Evolutionary conservation across 495 filamentous ascomycete genomes (phyloP).

Genomic region (Hyaloscypha variabilis): DNA sequence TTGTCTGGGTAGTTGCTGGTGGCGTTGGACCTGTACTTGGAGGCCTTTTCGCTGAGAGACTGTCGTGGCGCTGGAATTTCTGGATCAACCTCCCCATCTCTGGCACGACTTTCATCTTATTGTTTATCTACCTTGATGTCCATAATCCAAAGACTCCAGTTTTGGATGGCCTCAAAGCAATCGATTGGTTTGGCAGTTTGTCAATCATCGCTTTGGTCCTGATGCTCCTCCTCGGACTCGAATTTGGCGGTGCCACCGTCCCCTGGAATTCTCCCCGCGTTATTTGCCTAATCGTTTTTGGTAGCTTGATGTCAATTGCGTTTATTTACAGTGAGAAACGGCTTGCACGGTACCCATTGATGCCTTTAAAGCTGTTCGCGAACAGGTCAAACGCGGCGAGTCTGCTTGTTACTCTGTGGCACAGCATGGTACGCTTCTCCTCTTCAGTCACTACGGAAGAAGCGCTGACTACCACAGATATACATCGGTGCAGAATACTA

Average conservation of each 20-base stretch:
- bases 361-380: constrained; percentile 65
- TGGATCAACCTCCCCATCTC: constrained; percentile 56
- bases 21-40: constrained; percentile 71
- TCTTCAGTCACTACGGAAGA: background rate
- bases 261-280: constrained; percentile 63
- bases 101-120: constrained; percentile 54
- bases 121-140: constrained; percentile 61
- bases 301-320: constrained; percentile 53
- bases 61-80: constrained; percentile 43
- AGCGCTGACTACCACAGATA: background rate
- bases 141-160: constrained; percentile 60
- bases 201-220: constrained; percentile 65
- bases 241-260: constrained; percentile 67
- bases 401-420: constrained; percentile 55
- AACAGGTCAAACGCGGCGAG: constrained; percentile 58
- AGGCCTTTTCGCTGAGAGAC: constrained; percentile 63
- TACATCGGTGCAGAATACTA: constrained; percentile 47
- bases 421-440: constrained; percentile 42
- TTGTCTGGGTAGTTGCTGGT: constrained; percentile 69
- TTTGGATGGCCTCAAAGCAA: constrained; percentile 46
- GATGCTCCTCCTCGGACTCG: constrained; percentile 74
- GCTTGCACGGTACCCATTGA: constrained; percentile 68
- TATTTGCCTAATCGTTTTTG: constrained; percentile 72
- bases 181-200: constrained; percentile 56
- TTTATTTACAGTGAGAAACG: constrained; percentile 67